Base-by-base conservation (phyloP, 1,139 yeast genomes). In the Yamadazyma triangularis region DNA sequence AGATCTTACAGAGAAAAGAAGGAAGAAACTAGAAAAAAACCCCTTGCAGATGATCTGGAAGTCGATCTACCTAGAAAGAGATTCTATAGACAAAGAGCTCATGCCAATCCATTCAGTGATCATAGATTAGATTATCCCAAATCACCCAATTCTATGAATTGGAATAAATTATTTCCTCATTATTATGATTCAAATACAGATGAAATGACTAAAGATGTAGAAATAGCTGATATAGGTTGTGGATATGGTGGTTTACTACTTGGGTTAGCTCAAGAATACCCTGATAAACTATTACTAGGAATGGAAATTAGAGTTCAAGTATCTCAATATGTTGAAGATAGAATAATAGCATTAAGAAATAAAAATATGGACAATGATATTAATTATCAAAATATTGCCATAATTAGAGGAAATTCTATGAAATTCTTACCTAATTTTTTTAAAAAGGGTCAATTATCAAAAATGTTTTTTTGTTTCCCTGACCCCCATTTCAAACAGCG, bases 231-330 rank as follows among this genome's bases (percentile, higher is more conserved):
- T 54, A 77, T 91, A 37, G 99, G 99, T 11, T 91, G 99, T 62
- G 99, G 99, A 1, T 91, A 85, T 55, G 99, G 99, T 29, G 99
- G 99, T 0, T 68, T 91, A 37, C 57, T 87, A 49, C 78, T 85
- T 28, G 83, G 87, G 30, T 69, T 91, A 35, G 83, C 96, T 2
- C 84, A 89, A 2, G 77, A 65, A 33, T 82, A 82, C 41, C 89
- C 93, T 1, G 73, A 82, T 3, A 73, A 70, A 14, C 65, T 86
- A 48, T 80, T 88, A 30, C 66, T 91, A 31, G 97, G 97, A 13
- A 87, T 89, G 96, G 99, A 91, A 60, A 93, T 91, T 50, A 74
- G 99, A 50, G 96, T 88, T 12, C 99, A 91, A 58, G 98, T 91
- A 29, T 89, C 98, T 2, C 88, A 91, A 48, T 91, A 89, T 52